Percentiles rank a stretch among this genome's conserved stretches.
Conservation (phyloP, 129 eudicot genomes). For the Deinandra increscens region DNA sequence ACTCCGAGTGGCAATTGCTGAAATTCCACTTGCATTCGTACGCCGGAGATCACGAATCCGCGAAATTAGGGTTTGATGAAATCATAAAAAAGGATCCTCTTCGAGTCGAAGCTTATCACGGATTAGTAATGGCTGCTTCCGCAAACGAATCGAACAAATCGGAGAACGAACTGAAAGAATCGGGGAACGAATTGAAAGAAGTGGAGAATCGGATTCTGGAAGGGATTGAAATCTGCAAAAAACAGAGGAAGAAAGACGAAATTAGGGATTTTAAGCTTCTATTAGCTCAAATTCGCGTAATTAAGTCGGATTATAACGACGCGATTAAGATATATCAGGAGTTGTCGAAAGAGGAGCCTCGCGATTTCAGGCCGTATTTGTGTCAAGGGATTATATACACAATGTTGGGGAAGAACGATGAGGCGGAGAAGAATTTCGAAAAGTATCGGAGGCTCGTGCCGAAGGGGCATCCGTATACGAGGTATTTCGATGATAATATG, state of each 20-base stretch:
- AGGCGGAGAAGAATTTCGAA: constrained; percentile 67
- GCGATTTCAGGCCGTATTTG: constrained; percentile 90
- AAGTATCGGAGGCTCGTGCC: constrained; percentile 90
- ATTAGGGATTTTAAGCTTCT: constrained; percentile 80
- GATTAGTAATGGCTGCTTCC: constrained; percentile 70
- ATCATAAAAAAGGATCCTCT: constrained; percentile 61
- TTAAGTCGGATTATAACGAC: constrained; percentile 57
- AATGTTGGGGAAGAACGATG: constrained; percentile 63
- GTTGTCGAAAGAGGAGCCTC: constrained; percentile 69
- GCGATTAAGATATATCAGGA: constrained; percentile 79
- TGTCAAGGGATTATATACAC: constrained; percentile 91
- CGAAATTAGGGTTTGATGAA: constrained; percentile 59
- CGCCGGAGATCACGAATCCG: constrained; percentile 46
- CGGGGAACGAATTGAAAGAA: constrained; percentile 34
- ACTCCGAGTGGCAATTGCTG: constrained; percentile 64
- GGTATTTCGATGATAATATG: constrained; percentile 80
- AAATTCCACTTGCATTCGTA: constrained; percentile 48
- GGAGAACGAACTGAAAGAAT: constrained; percentile 32
- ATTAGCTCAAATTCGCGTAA: constrained; percentile 74
- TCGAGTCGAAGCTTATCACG: constrained; percentile 77
- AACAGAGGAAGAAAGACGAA: constrained; percentile 47
- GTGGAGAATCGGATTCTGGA: constrained; percentile 51
- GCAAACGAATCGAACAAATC: constrained; percentile 56
- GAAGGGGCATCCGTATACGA: constrained; percentile 72
- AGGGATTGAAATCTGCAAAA: constrained; percentile 47